Evolutionary conservation across 371 early-diverging fungal genomes (phyloP), one percentile per base, ranked within the genome.

Genomic region (Paraphysoderma sedebokerense): DNA sequence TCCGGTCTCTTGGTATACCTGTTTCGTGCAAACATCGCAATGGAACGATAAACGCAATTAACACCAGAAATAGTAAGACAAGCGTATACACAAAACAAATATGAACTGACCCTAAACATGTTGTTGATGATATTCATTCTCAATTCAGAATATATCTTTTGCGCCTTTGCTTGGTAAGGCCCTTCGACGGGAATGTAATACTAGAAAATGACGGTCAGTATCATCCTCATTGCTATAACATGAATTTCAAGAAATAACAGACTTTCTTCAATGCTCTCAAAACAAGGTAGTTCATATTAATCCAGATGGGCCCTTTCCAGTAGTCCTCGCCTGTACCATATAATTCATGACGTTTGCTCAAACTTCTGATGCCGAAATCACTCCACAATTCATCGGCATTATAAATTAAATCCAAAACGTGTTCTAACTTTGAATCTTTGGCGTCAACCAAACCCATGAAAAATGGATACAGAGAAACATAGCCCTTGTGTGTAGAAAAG

Each of bases 301-400:
- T 74, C 96, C 96, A 96, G 32, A 92, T 76, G 2, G 92, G 88
- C 2, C 93, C 96, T 32, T 85, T 68, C 96, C 93, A 96, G 57
- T 92, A 92, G 55, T 87, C 79, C 59, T 96, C 96, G 39, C 78
- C 85, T 1, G 75, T 75, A 5, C 74, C 76, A 58, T 79, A 92
- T 38, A 61, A 76, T 22, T 62, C 60, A 57, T 90, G 85, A 6
- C 67, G 62, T 33, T 70, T 71, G 8, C 87, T 85, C 31, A 96
- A 55, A 3, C 89, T 88, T 4, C 84, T 72, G 12, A 87, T 56
- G 22, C 89, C 89, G 76, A 1, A 87, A 73, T 92, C 96, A 91
- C 31, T 90, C 62, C 41, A 11, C 0, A 26, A 23, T 5, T 84
- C 77, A 0, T 71, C 55, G 3, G 76, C 76, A 39, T 81, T 67